Percentiles rank a stretch among this genome's conserved stretches.
Conservation (phyloP, 78 protist species). For the Creolimax fragrantissima region DNA sequence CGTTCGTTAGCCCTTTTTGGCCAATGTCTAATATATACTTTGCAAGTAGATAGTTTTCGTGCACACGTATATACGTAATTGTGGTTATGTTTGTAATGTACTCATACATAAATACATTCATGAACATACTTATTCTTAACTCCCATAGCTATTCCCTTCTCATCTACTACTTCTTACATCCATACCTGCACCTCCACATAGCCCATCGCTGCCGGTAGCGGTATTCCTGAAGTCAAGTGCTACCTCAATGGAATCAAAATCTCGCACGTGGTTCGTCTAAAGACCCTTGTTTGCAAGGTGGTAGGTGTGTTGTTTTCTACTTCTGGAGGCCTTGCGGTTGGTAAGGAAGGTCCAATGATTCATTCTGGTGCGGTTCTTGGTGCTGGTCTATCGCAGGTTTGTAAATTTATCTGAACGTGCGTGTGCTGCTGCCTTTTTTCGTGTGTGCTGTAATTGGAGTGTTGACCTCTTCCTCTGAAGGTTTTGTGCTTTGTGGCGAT, state of each 20-base stretch:
- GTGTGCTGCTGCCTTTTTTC: background rate
- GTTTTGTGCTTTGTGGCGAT: too few relatives aligned
- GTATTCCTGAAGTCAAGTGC: slow-evolving; percentile 82
- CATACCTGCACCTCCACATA: slow-evolving; percentile 2
- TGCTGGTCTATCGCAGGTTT: slow-evolving; percentile 22
- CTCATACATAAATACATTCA: too few relatives aligned
- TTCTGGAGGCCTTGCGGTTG: slow-evolving; percentile 57
- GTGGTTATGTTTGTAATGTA: too few relatives aligned
- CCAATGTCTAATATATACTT: too few relatives aligned
- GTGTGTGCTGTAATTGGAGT: too few relatives aligned
- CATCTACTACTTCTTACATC: background rate
- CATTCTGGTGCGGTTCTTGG: slow-evolving; percentile 68
- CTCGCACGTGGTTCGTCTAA: slow-evolving; percentile 59
- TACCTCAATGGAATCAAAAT: slow-evolving; percentile 79
- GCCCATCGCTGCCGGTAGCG: slow-evolving; percentile 68
- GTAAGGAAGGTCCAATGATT: slow-evolving; percentile 83
- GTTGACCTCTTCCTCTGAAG: too few relatives aligned
- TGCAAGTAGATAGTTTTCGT: too few relatives aligned
- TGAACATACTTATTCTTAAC: too few relatives aligned
- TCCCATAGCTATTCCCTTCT: too few relatives aligned
- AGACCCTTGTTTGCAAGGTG: slow-evolving; percentile 61
- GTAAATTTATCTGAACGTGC: background rate
- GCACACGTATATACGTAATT: too few relatives aligned
- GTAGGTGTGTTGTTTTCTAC: slow-evolving; percentile 46
- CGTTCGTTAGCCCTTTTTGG: too few relatives aligned